Base-by-base conservation (phyloP, 345 rosid species). In the Microthlaspi erraticum region DNA sequence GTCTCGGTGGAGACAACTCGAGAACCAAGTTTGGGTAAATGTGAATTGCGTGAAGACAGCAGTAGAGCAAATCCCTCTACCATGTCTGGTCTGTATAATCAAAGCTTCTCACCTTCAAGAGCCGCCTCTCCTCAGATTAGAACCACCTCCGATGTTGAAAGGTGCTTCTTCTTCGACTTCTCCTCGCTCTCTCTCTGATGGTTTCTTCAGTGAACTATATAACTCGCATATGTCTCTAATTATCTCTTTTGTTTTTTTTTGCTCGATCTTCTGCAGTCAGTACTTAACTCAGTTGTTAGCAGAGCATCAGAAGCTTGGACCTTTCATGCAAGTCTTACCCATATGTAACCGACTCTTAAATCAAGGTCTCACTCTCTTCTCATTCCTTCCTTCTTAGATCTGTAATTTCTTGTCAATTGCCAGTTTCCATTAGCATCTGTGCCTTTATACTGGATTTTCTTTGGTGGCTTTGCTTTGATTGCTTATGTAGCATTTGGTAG, bases 81-180 rank as follows among this genome's bases (percentile, higher is more conserved):
- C 61, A 95, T 95, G 99, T 91, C 98, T 62, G 98, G 99, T 76
- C 75, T 95, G 82, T 95, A 91, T 79, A 90, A 95, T 84, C 82
- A 90, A 74, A 90, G 83, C 83, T 94, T 83, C 83, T 94, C 99
- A 54, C 99, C 97, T 66, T 96, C 93, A 63, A 80, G 97, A 79
- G 95, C 96, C 75, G 95, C 95, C 72, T 91, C 96, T 78, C 99
- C 99, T 2, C 99, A 86, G 86, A 91, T 91, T 87, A 87, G 97
- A 82, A 84, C 80, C 87, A 64, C 82, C 54, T 87, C 97, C 59
- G 96, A 91, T 86, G 86, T 85, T 67, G 97, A 88, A 80, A 86
- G 96, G 98, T 89, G 58, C 50, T 55, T 62, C 36, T 60, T 39
- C 62, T 62, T 32, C 31, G 7, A 53, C 44, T 44, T 53, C 50